Percentiles rank a stretch among this genome's conserved stretches.
These are phyloP conservation scores for Melaleuca alternifolia DNA, from an alignment of 345 rosid species.

Conservation along the genomic window DNA sequence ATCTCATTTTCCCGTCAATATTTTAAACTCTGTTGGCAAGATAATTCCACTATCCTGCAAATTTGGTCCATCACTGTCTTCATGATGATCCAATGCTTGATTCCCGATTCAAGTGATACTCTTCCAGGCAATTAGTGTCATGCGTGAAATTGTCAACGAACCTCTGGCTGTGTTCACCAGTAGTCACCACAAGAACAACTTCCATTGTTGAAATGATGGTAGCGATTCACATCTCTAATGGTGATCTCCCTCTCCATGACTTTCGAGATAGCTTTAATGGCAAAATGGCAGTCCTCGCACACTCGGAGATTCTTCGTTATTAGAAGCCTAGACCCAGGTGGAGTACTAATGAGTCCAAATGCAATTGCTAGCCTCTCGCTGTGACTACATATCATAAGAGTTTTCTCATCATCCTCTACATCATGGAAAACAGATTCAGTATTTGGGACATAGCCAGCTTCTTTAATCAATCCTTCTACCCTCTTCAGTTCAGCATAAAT, in stretches of 20 bases:
- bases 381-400: conserved; percentile 12
- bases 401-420: conserved; percentile 28
- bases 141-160: background rate
- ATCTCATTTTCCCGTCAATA: background rate
- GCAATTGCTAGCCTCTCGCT: conserved; percentile 35
- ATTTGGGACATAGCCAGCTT: conserved; percentile 22
- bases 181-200: conserved; percentile 26
- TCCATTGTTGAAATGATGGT: conserved; percentile 26
- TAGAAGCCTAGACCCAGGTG: conserved; percentile 11
- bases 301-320: conserved; percentile 31
- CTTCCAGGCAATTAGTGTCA: background rate
- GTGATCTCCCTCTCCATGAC: conserved; percentile 21
- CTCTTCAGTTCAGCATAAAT: conserved; percentile 22
- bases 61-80: background rate
- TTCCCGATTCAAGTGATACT: background rate
- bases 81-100: background rate
- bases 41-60: background rate
- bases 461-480: conserved; percentile 23
- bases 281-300: conserved; percentile 32
- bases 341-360: conserved; percentile 25
- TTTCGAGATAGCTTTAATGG: conserved; percentile 27
- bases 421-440: conserved; percentile 27
- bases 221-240: conserved; percentile 30
- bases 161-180: conserved; percentile 9
- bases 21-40: background rate